Percentiles rank a stretch among this genome's conserved stretches.
phyloP scores from a whole-genome alignment of 2,329 filamentous ascomycete genomes.

The Aspergillus caelatus region DNA sequence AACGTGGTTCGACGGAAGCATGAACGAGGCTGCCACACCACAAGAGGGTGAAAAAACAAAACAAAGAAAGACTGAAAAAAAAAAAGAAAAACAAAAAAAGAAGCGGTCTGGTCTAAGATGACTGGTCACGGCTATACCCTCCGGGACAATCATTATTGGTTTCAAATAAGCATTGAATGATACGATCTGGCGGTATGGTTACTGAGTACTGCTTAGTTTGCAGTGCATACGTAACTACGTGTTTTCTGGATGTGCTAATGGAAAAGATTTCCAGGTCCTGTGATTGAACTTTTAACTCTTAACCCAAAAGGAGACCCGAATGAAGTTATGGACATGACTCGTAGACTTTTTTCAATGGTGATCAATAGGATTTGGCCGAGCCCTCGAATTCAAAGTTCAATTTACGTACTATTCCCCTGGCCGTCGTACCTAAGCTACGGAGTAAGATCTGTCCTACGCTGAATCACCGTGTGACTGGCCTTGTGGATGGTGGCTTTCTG shows the following conservation, averaged over 20 bases:
- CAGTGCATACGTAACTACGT: not conserved
- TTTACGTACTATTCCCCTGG: not conserved
- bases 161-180: not conserved
- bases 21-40: not conserved
- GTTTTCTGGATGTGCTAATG: not conserved
- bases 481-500: not conserved
- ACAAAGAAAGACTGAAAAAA: too few species aligned
- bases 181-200: not conserved
- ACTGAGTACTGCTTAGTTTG: not conserved
- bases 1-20: conserved; percentile 6
- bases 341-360: not conserved
- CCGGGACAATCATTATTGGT: not conserved
- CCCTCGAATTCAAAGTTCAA: not conserved
- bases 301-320: not conserved
- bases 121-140: not conserved
- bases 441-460: not conserved
- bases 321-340: not conserved
- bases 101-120: not conserved
- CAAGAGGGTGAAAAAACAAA: not conserved
- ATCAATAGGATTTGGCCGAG: not conserved
- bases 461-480: not conserved
- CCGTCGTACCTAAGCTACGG: not conserved
- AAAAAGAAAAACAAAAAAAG: not conserved
- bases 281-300: not conserved
- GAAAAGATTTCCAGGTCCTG: not conserved